A percentile compares a stretch with the other conserved stretches of the same genome.
Evolutionary conservation across 306 rosid genomes (phyloP).

Genomic region (Vigna reflexopilosa): DNA sequence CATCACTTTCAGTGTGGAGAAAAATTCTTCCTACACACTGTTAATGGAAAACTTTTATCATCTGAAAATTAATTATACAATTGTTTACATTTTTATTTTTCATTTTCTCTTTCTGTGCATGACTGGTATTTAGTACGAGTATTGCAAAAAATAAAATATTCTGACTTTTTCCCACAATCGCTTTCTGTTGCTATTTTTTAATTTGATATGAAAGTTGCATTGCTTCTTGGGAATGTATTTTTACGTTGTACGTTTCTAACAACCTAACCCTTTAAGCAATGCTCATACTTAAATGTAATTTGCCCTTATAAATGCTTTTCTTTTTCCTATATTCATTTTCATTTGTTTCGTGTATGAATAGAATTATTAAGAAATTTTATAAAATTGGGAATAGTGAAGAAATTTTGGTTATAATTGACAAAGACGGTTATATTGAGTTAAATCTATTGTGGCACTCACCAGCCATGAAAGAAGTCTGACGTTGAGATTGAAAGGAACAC

Average conservation of each 20-base stretch:
- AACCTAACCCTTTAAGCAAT: constrained; percentile 4
- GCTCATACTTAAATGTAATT: constrained; percentile 36
- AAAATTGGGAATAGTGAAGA: neutral
- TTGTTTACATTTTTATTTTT: neutral
- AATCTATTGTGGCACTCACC: constrained; percentile 39
- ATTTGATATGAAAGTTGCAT: neutral
- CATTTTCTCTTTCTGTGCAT: too few relatives aligned
- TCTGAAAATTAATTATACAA: neutral
- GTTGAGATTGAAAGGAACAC: constrained; percentile 46
- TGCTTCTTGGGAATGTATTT: neutral
- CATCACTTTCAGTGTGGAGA: neutral
- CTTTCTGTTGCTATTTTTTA: neutral
- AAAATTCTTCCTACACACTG: neutral
- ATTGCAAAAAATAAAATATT: too few relatives aligned
- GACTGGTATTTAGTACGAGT: too few relatives aligned
- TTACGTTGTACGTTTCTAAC: constrained; percentile 16
- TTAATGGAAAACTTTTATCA: neutral
- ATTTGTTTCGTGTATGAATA: constrained; percentile 35
- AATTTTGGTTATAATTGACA: constrained; percentile 40
- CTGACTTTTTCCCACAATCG: neutral
- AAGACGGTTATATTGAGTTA: constrained; percentile 44
- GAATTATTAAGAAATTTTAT: neutral
- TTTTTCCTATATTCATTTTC: too few relatives aligned
- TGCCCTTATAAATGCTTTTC: neutral
- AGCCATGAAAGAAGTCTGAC: constrained; percentile 50